phyloP scores from a whole-genome alignment of 805 yeast species.

The Blastobotrys mokoenaii region DNA sequence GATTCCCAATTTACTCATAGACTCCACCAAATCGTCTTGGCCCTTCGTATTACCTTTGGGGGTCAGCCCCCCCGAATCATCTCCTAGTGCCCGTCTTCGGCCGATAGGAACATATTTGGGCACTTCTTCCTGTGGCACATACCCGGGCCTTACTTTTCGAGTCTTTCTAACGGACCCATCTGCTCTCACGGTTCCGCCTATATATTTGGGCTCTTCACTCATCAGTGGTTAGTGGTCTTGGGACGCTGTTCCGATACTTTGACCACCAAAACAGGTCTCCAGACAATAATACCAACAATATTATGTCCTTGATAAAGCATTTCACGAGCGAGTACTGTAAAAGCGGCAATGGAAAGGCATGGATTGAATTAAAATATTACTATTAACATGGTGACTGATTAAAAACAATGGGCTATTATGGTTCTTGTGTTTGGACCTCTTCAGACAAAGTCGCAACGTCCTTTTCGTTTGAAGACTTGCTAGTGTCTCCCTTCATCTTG shows the following conservation, averaged over 20 bases:
- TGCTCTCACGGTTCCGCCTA: constrained; percentile 21
- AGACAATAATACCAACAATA: too few species aligned
- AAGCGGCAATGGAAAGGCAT: too few species aligned
- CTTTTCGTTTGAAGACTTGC: neutral
- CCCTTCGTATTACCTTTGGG: neutral
- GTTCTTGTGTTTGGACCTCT: too few species aligned
- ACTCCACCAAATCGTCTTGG: neutral
- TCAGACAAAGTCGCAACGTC: neutral
- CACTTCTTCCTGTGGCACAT: constrained; percentile 23
- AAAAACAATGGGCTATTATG: too few species aligned
- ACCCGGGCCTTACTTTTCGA: constrained; percentile 24
- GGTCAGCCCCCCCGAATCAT: neutral
- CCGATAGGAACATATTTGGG: constrained; percentile 15
- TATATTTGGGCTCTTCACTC: constrained; percentile 14
- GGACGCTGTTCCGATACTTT: too few species aligned
- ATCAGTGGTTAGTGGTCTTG: neutral
- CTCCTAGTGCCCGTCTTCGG: neutral
- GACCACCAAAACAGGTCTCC: too few species aligned
- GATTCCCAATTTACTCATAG: neutral
- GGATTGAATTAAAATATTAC: neutral
- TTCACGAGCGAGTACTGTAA: too few species aligned
- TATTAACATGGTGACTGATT: neutral
- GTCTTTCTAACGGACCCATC: constrained; percentile 25
- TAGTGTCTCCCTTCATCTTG: constrained; percentile 7
- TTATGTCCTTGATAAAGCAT: too few species aligned